Conservation (phyloP, 78 protist genomes). For the Dictyostelium discoideum region DNA sequence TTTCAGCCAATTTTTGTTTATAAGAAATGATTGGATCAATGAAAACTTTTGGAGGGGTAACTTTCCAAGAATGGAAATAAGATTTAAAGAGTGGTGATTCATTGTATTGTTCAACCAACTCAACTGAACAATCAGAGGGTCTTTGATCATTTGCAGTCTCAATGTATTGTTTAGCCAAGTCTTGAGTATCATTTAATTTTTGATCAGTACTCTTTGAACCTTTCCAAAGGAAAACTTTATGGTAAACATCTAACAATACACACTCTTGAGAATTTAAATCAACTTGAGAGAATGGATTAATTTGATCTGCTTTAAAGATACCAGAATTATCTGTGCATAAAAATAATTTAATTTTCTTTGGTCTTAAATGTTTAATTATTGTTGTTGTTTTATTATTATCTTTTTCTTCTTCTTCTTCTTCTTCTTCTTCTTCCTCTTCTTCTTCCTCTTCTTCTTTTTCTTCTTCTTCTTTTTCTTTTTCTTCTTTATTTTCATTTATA, state of each 20-base stretch:
- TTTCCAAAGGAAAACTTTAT: conserved; percentile 44
- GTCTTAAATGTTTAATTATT: background rate
- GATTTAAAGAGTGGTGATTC: conserved; percentile 42
- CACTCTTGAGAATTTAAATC: conserved; percentile 51
- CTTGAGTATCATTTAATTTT: conserved; percentile 19
- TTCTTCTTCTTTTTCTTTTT: background rate
- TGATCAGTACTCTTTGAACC: conserved; percentile 52
- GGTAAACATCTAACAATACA: conserved; percentile 26
- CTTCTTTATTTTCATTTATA: background rate
- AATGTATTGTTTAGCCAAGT: conserved; percentile 25
- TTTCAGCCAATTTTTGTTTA: background rate
- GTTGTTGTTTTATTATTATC: too few species aligned
- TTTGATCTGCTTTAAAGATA: conserved; percentile 66
- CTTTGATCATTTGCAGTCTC: conserved; percentile 1
- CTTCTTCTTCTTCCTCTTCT: background rate
- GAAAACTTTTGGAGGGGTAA: conserved; percentile 41
- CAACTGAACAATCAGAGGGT: background rate
- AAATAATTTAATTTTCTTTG: conserved; percentile 25
- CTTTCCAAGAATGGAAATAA: conserved; percentile 59
- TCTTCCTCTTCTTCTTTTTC: background rate
- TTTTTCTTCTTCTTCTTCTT: background rate
- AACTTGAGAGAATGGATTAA: conserved; percentile 66
- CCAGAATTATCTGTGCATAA: conserved; percentile 50
- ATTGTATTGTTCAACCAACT: background rate
- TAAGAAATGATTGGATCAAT: conserved; percentile 44